Conservation (phyloP, 2,329 filamentous ascomycete genomes). For the Botrytis squamosa region DNA sequence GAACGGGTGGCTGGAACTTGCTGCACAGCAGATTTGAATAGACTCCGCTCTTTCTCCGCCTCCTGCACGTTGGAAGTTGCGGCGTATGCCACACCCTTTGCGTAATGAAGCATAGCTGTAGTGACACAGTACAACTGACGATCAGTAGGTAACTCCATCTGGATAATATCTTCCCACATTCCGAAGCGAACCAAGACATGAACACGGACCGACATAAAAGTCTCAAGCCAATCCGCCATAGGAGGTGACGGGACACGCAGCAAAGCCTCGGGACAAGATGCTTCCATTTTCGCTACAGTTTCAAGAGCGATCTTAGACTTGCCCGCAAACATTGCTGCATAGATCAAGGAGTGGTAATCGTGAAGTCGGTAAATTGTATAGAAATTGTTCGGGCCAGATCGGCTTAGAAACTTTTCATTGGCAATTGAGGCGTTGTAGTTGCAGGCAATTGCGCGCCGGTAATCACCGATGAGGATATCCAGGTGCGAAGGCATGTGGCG, state of each 20-base stretch:
- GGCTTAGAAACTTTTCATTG: slow-evolving; percentile 63
- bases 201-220: slow-evolving; percentile 64
- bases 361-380: slow-evolving; percentile 76
- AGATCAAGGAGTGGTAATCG: slow-evolving; percentile 72
- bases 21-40: slow-evolving; percentile 52
- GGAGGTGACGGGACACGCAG: slow-evolving; percentile 64
- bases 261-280: slow-evolving; percentile 60
- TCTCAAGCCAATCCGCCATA: slow-evolving; percentile 79
- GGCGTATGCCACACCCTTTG: slow-evolving; percentile 64
- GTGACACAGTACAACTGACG: slow-evolving; percentile 64
- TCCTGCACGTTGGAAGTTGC: slow-evolving; percentile 54
- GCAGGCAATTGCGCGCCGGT: slow-evolving; percentile 62
- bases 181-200: slow-evolving; percentile 75
- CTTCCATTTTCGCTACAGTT: slow-evolving; percentile 58
- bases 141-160: slow-evolving; percentile 57
- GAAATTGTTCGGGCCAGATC: slow-evolving; percentile 64
- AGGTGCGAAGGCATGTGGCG: slow-evolving; percentile 78
- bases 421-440: slow-evolving; percentile 66
- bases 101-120: slow-evolving; percentile 67
- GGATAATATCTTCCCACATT: slow-evolving; percentile 64
- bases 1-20: slow-evolving; percentile 59
- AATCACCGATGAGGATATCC: slow-evolving; percentile 72
- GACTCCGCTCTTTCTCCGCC: slow-evolving; percentile 51
- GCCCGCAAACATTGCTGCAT: slow-evolving; percentile 75
- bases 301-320: slow-evolving; percentile 62